Evolutionary conservation across 805 yeast species (phyloP).

Genomic region (Saccharomycopsis synnaedendra): DNA sequence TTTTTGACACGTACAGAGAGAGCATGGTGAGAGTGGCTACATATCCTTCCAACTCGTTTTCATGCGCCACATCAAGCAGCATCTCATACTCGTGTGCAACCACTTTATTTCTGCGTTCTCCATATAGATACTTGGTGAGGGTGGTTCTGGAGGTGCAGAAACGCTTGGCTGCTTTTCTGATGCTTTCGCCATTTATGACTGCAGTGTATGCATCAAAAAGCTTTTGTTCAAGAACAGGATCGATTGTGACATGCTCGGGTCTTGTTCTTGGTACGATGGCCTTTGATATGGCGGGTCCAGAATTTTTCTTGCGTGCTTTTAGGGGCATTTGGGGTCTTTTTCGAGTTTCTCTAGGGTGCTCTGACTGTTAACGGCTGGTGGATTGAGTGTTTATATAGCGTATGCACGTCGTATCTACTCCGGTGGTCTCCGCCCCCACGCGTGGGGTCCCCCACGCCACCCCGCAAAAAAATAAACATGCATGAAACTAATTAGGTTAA

Average conservation of each 20-base stretch:
- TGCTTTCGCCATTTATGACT: conserved; percentile 8
- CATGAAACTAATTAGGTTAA: no score
- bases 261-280: conserved; percentile 9
- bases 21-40: conserved; percentile 2
- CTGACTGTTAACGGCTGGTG: no score
- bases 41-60: conserved; percentile 10
- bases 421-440: no score
- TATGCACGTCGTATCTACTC: no score
- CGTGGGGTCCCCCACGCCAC: no score
- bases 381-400: no score
- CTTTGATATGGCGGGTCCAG: conserved; percentile 13
- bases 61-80: conserved; percentile 12
- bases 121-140: conserved; percentile 14
- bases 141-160: conserved; percentile 12
- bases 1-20: conserved; percentile 7
- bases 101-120: conserved; percentile 14
- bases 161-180: conserved; percentile 13
- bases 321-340: neutral
- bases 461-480: no score
- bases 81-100: conserved; percentile 16
- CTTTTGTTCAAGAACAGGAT: conserved; percentile 13
- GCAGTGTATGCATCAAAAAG: conserved; percentile 14
- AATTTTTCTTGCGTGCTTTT: conserved; percentile 7
- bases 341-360: no score
- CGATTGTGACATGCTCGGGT: conserved; percentile 16